Evolutionary conservation across 257 asterid genomes (phyloP), one percentile per base, ranked within the genome.

Genomic region (Nicotiana attenuata): DNA sequence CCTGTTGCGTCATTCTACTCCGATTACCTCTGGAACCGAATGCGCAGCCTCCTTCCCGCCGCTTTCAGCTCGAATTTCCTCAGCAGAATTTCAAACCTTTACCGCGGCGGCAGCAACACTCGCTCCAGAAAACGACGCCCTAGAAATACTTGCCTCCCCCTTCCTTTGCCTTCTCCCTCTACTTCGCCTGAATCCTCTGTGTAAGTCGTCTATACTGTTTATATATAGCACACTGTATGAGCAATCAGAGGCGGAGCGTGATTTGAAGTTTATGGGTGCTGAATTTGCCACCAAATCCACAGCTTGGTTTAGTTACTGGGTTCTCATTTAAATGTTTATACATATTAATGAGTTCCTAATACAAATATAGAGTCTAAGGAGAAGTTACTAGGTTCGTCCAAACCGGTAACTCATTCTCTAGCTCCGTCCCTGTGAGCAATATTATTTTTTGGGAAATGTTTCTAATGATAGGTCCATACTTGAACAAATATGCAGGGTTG

Each of bases 61-160:
- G 24, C 78, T 19, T 71, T 59, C 26, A 83, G 63, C 81, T 79
- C 88, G 57, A 77, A 67, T 76, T 78, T 85, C 38, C 82, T 84
- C 14, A 29, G 85, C 67, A 90, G 82, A 76, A 73, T 91, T 82
- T 82, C 88, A 13, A 87, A 47, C 69, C 19, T 87, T 26, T 84
- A 85, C 65, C 50, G 28, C 56, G 55, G 26, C 60, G n/a, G 45
- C 33, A 35, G 41, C 41, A 35, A 5, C 41, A 35, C 1, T 35
- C 1, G 41, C 8, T 35, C 41, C 41, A 28, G n/a, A 24, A 87
- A 67, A 77, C 88, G 93, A 26, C 91, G 94, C 33, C 93, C 92
- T 47, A 86, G 95, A 82, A 92, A 84, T 80, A 89, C 90, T 55
- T 88, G 90, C 88, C 95, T 95, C 7, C 98, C 98, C 68, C 93